Percentiles rank a stretch among this genome's conserved stretches.
Conservation (phyloP, 768 basidiomycete genomes). For the Botryobasidium botryosum region DNA sequence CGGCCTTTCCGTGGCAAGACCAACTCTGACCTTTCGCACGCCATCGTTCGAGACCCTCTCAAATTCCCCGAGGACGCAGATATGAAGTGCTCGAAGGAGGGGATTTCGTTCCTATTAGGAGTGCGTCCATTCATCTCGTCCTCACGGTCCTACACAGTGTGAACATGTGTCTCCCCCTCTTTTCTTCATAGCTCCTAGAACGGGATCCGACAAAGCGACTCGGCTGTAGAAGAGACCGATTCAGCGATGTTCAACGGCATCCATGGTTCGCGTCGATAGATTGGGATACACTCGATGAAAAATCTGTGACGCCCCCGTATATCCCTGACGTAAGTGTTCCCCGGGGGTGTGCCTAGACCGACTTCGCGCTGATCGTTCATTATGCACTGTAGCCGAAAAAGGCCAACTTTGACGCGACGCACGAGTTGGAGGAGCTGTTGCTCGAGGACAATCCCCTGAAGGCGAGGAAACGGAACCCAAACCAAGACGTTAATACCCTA, state of each 20-base stretch:
- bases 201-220: slow-evolving; percentile 66
- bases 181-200: slow-evolving; percentile 52
- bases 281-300: slow-evolving; percentile 63
- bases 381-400: slow-evolving; percentile 62
- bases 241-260: slow-evolving; percentile 60
- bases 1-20: slow-evolving; percentile 88
- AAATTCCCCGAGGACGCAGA: slow-evolving; percentile 85
- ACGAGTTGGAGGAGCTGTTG: slow-evolving; percentile 89
- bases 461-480: slow-evolving; percentile 79
- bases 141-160: too few species aligned
- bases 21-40: slow-evolving; percentile 81
- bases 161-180: background rate
- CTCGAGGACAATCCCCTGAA: slow-evolving; percentile 95
- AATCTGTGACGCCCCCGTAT: slow-evolving; percentile 53
- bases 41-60: slow-evolving; percentile 75
- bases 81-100: slow-evolving; percentile 54
- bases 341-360: background rate
- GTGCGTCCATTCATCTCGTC: too few species aligned
- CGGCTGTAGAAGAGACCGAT: slow-evolving; percentile 64
- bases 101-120: too few species aligned
- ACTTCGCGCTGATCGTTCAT: slow-evolving; percentile 6
- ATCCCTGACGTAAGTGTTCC: slow-evolving; percentile 68
- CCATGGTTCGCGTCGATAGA: slow-evolving; percentile 74
- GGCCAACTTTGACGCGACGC: slow-evolving; percentile 97
- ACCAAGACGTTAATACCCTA: slow-evolving; percentile 71